phyloP scores from a whole-genome alignment of 2,329 filamentous ascomycete genomes.

The Conoideocrella luteorostrata region DNA sequence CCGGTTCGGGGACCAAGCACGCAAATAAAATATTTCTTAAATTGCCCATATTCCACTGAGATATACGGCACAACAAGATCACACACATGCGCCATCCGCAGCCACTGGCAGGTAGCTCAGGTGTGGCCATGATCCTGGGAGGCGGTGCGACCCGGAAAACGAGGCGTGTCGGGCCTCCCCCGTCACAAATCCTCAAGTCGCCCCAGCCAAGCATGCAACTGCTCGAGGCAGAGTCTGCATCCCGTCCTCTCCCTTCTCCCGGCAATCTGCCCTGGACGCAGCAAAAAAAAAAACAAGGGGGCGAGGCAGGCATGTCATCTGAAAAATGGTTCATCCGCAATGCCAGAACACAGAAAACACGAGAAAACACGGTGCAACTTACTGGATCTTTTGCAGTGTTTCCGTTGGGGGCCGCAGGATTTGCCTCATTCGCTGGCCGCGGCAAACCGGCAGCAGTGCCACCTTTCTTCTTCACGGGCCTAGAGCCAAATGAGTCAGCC shows the following conservation, averaged over 20 bases:
- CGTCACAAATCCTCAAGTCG: neutral
- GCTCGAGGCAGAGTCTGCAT: too few species aligned
- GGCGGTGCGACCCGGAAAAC: constrained; percentile 7
- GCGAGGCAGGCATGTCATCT: neutral
- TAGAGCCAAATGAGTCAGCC: constrained; percentile 28
- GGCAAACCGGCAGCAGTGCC: constrained; percentile 63
- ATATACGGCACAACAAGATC: constrained; percentile 6
- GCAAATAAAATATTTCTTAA: neutral
- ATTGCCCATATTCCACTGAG: neutral
- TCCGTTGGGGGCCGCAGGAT: constrained; percentile 50
- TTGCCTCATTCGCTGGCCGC: constrained; percentile 57
- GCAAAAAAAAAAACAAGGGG: neutral
- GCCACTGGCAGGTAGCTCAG: constrained; percentile 5
- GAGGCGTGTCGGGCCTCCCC: neutral
- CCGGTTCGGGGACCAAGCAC: too few species aligned
- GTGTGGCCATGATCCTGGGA: constrained; percentile 6
- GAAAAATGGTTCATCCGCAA: neutral
- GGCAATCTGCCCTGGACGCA: neutral
- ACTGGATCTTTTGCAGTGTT: constrained; percentile 49
- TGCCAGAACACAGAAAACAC: neutral
- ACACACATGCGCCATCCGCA: constrained; percentile 1
- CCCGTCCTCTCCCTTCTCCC: too few species aligned
- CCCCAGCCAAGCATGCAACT: neutral
- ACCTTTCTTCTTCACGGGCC: constrained; percentile 66
- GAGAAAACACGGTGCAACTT: constrained; percentile 22